Evolutionary conservation across 106 monocot genomes (phyloP).

Genomic region (Dioscorea alata): DNA sequence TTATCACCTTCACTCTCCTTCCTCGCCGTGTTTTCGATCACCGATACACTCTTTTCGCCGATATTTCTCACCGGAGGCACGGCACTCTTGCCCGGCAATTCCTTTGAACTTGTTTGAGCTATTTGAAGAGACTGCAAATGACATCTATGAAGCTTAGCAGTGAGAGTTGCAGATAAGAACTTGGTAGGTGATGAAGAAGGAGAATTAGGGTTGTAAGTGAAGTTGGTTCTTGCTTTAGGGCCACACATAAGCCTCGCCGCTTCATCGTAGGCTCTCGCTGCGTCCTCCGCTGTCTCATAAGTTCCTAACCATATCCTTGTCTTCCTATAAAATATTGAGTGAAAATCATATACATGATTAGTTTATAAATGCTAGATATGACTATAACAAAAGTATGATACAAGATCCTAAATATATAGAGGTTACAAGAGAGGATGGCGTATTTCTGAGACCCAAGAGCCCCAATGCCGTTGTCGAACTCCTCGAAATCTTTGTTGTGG

Average conservation of each 20-base stretch:
- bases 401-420: neutral
- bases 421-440: constrained; percentile 71
- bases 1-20: neutral
- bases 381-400: neutral
- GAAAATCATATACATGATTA: too few species aligned
- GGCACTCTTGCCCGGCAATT: too few species aligned
- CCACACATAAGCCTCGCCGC: constrained; percentile 77
- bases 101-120: neutral
- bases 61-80: too few species aligned
- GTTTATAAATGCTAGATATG: too few species aligned
- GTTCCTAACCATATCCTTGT: constrained; percentile 88
- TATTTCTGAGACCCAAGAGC: constrained; percentile 91
- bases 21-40: neutral
- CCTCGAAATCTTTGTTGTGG: constrained; percentile 69
- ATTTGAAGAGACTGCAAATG: constrained; percentile 32
- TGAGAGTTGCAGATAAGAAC: constrained; percentile 52
- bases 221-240: constrained; percentile 55
- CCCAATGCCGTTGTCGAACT: constrained; percentile 82
- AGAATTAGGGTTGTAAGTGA: constrained; percentile 28
- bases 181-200: constrained; percentile 3
- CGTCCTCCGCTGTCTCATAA: constrained; percentile 84
- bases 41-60: too few species aligned
- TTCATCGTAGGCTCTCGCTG: constrained; percentile 81
- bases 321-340: constrained; percentile 61
- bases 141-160: constrained; percentile 56